phyloP scores from a whole-genome alignment of 352 stramenopile genomes.

The Pythium apleroticum region DNA sequence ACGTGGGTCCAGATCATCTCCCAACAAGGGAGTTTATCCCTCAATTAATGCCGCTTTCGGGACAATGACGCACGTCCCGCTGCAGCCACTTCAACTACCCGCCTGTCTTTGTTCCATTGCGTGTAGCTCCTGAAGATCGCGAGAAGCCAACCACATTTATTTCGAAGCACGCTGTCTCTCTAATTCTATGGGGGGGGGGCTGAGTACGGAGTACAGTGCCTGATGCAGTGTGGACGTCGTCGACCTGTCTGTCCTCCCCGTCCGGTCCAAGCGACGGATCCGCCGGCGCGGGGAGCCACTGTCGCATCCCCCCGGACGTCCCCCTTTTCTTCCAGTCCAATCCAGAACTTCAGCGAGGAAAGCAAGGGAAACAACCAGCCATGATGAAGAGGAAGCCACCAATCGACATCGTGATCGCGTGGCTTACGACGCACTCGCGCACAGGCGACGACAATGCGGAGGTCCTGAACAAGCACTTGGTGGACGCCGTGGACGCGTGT shows the following conservation, averaged over 20 bases:
- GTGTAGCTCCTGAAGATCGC: background rate
- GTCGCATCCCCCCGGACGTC: background rate
- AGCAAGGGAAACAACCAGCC: background rate
- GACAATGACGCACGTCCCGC: background rate
- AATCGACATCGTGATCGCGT: constrained; percentile 10
- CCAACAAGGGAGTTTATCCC: background rate
- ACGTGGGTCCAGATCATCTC: background rate
- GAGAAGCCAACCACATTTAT: background rate
- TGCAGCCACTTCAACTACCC: background rate
- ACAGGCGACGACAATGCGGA: background rate
- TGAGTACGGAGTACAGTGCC: too few species aligned
- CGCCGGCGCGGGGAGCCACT: background rate
- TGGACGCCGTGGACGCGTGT: background rate
- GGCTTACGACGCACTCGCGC: constrained; percentile 2
- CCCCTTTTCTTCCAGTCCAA: background rate
- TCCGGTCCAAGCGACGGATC: background rate
- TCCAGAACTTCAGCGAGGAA: background rate
- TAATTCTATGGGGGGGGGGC: too few species aligned
- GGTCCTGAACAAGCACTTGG: background rate
- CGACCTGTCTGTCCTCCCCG: background rate
- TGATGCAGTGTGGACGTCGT: background rate
- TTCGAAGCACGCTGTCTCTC: background rate
- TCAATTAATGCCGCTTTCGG: background rate
- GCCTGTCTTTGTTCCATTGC: background rate
- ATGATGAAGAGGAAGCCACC: constrained; percentile 3